Evolutionary conservation across 2,329 filamentous ascomycete genomes (phyloP), one percentile per base, ranked within the genome.

Genomic region (Catunica adiposa): DNA sequence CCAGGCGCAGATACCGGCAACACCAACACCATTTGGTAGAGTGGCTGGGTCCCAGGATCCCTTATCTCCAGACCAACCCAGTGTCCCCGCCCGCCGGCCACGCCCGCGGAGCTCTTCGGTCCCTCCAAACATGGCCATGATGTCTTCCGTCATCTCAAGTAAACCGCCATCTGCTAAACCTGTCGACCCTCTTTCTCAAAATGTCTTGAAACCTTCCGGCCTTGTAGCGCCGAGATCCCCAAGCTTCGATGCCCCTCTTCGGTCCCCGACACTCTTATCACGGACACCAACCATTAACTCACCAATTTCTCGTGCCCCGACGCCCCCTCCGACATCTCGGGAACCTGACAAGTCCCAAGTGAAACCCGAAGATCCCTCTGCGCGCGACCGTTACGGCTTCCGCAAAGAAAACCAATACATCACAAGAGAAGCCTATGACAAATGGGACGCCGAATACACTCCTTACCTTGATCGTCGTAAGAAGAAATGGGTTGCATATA

Each of bases 341-440:
- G 65, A 57, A 54, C 63, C 59, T 56, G 66, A 59, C 38, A 64
- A 64, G 26, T 61, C 65, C 29, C 66, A 66, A 3, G 59, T 61
- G 1, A 69, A 72, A 14, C 66, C 71, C 2, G 72, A 78, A 58
- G 75, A 77, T 23, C 71, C 75, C 3, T 67, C 67, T 14, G 65
- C 68, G 17, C 80, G 89, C 55, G 89, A 96, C 66, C 79, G 86
- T 15, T 95, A 96, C 64, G 90, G 90, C 2, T 97, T 97, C 71
- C 86, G 88, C 61, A 97, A 96, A 66, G 78, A 80, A 38, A 90
- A 82, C 42, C 83, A 89, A 61, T 83, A 94, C 64, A 76, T 95
- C 60, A 84, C 78, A 1, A 70, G 82, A 20, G 76, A 84, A 58
- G 78, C 89, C 64, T 94, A 94, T 65, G 86, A 96, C 63, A 71